These are phyloP conservation scores for Capsicum pubescens DNA, from an alignment of 257 asterid genomes.

Conservation along the genomic window DNA sequence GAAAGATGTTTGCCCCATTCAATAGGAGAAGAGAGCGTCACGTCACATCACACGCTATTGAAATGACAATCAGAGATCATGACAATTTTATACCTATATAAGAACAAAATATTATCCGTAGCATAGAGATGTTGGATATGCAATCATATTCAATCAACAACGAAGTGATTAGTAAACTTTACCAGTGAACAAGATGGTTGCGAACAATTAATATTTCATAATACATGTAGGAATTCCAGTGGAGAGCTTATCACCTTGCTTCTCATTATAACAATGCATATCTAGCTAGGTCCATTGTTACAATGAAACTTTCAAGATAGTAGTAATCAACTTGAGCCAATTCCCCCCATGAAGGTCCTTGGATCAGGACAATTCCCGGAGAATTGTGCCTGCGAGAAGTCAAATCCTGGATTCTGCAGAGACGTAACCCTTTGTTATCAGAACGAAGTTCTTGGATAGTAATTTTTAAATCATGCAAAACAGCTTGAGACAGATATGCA, in stretches of 20 bases:
- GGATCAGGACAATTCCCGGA: constrained; percentile 84
- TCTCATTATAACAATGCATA: not conserved
- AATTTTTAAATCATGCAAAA: not conserved
- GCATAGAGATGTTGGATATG: not conserved
- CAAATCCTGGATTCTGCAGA: constrained; percentile 84
- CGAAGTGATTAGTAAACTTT: not conserved
- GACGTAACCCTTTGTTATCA: constrained; percentile 1
- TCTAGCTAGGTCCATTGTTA: not conserved
- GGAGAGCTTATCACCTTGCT: not conserved
- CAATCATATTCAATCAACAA: not conserved
- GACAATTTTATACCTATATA: not conserved
- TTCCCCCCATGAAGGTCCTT: constrained; percentile 83
- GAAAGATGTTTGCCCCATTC: not conserved
- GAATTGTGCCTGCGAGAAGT: constrained; percentile 90
- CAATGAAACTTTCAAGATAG: not conserved
- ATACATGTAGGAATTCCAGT: not conserved
- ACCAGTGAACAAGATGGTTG: constrained; percentile 18
- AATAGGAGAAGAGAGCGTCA: not conserved
- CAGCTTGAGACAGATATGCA: not conserved
- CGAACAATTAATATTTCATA: not conserved
- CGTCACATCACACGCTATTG: not conserved
- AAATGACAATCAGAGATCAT: not conserved
- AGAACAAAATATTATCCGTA: not conserved
- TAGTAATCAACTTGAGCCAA: constrained; percentile 48
- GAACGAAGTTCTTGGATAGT: not conserved